phyloP scores from a whole-genome alignment of 2,329 filamentous ascomycete genomes.

The Neofusicoccum sp. region DNA sequence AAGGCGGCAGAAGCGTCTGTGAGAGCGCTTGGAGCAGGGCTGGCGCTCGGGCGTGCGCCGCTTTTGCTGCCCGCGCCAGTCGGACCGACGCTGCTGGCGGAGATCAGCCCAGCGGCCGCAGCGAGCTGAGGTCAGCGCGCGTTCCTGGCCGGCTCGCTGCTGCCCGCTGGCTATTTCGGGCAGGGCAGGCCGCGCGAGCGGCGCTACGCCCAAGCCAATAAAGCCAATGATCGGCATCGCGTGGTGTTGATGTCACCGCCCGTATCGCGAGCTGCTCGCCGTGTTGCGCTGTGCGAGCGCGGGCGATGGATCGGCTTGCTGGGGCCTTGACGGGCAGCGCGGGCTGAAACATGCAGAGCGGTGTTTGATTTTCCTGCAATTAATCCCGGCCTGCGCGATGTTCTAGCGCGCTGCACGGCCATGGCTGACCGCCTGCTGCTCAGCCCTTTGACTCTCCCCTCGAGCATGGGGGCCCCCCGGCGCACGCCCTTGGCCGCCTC shows the following conservation, averaged over 20 bases:
- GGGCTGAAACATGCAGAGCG: conserved; percentile 39
- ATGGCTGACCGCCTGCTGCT: conserved; percentile 15
- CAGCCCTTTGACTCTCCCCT: conserved; percentile 19
- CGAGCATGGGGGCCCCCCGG: conserved; percentile 18
- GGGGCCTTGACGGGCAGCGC: conserved; percentile 37
- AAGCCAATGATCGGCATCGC: conserved; percentile 7
- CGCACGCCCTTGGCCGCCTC: conserved; percentile 36
- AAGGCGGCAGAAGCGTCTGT: conserved; percentile 37
- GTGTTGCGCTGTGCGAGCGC: background rate
- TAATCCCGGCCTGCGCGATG: conserved; percentile 28
- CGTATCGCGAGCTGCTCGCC: background rate
- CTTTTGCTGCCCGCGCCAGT: conserved; percentile 8
- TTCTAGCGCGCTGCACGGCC: conserved; percentile 23
- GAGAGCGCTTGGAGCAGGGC: conserved; percentile 21
- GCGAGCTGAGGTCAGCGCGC: conserved; percentile 9
- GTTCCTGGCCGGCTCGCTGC: conserved; percentile 4
- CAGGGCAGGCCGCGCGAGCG: background rate
- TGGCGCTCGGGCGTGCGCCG: background rate
- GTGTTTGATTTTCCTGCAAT: conserved; percentile 30
- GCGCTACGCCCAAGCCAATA: conserved; percentile 12
- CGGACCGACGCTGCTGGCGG: conserved; percentile 6
- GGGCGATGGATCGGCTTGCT: conserved; percentile 2
- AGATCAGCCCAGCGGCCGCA: conserved; percentile 5
- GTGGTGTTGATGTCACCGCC: conserved; percentile 15
- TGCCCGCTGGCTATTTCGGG: conserved; percentile 1